Percentiles rank a stretch among this genome's conserved stretches.
These are phyloP conservation scores for Globisporangium rhizosaccharum DNA, from an alignment of 352 stramenopile genomes.

Conservation along the genomic window DNA sequence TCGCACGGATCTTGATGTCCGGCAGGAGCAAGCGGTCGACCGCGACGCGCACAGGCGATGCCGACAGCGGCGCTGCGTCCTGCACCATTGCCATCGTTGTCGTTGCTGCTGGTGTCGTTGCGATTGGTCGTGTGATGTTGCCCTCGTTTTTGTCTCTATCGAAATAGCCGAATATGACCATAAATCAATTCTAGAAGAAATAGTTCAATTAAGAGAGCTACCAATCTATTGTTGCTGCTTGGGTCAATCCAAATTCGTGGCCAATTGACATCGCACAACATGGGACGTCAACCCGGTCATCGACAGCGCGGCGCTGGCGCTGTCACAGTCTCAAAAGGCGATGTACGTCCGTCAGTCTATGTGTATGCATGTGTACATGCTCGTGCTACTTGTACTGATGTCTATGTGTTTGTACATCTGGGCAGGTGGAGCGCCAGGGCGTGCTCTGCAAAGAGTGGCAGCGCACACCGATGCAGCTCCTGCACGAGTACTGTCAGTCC, in stretches of 20 bases:
- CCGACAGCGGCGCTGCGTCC: background rate
- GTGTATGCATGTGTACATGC: background rate
- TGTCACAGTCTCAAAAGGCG: constrained; percentile 77
- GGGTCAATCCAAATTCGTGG: background rate
- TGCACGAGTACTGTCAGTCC: constrained; percentile 92
- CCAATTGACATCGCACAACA: background rate
- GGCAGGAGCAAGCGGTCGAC: constrained; percentile 5
- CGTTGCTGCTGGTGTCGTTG: background rate
- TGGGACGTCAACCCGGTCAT: constrained; percentile 44
- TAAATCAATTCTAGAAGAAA: no score
- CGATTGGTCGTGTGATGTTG: background rate
- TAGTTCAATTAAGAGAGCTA: no score
- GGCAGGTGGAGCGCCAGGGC: constrained; percentile 62
- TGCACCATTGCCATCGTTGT: background rate
- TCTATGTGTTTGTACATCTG: background rate
- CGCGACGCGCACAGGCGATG: background rate
- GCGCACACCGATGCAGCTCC: constrained; percentile 90
- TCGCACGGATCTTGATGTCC: constrained; percentile 8
- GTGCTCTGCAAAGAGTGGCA: constrained; percentile 92
- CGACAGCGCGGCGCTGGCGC: constrained; percentile 85
- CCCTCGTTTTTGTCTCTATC: background rate
- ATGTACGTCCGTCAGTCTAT: constrained; percentile 25
- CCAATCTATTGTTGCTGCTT: background rate
- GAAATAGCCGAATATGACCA: no score
- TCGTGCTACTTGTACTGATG: background rate